phyloP scores from a whole-genome alignment of 306 rosid genomes.

The Cucurbita moschata region DNA sequence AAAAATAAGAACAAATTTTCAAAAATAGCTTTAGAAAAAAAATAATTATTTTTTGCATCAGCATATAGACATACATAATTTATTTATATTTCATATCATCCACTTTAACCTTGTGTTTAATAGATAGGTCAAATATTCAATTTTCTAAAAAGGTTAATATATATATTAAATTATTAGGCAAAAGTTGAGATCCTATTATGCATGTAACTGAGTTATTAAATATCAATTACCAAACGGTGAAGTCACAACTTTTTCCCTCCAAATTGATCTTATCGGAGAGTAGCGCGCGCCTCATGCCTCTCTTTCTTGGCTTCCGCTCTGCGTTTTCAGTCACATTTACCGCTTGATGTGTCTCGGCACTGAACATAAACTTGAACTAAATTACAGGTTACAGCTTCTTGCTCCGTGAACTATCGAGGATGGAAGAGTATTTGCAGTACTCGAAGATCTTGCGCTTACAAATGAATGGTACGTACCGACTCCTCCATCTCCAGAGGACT shows the following conservation, averaged over 20 bases:
- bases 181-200: too few relatives aligned
- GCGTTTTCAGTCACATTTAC: neutral
- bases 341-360: neutral
- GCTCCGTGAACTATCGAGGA: constrained; percentile 6
- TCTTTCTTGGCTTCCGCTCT: neutral
- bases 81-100: too few relatives aligned
- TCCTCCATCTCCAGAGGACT: neutral
- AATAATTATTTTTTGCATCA: too few relatives aligned
- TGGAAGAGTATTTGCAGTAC: constrained; percentile 77
- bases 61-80: too few relatives aligned
- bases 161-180: too few relatives aligned
- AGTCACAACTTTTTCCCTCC: neutral
- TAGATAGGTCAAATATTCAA: too few relatives aligned
- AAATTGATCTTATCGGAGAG: neutral
- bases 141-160: too few relatives aligned
- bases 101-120: too few relatives aligned
- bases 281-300: neutral
- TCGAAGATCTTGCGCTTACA: constrained; percentile 78
- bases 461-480: constrained; percentile 60
- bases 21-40: too few relatives aligned
- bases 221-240: too few relatives aligned
- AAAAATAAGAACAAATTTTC: too few relatives aligned
- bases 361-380: neutral
- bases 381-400: neutral
- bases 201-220: too few relatives aligned